Evolutionary conservation across 2,329 filamentous ascomycete genomes (phyloP), one percentile per base, ranked within the genome.

Genomic region (Pestalotiopsis sp.): DNA sequence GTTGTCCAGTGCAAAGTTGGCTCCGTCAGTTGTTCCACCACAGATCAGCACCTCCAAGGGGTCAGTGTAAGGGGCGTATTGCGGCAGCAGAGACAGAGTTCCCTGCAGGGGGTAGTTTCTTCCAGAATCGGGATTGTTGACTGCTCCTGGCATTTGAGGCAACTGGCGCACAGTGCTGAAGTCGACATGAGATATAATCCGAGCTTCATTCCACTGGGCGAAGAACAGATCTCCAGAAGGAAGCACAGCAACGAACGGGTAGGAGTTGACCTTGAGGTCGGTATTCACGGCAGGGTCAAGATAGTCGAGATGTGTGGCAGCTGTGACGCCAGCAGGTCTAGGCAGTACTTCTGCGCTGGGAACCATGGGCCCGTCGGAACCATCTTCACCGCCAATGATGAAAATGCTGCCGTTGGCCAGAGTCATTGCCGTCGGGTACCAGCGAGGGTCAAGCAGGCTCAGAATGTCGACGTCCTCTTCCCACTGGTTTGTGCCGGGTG

Each of bases 91-190:
- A 23, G 88, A 83, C 68, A 84, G 81, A 2, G 85, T 84, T 6
- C 87, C 87, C 74, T 89, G 85, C 31, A 88, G 81, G 3, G 86
- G 87, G 68, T 89, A 89, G 0, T 87, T 88, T 52, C 87, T 83
- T 12, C 87, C 87, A 63, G 81, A 84, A 1, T 77, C 76, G 45
- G 81, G 79, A 73, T 86, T 83, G 72, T 85, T 87, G 72, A 88
- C 86, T 11, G 85, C 81, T 14, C 82, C 86, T 5, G 88, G 87
- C 58, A 86, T 83, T 73, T 87, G 86, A 7, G 87, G 87, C 6
- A 90, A 79, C 6, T 78, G 78, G 71, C 80, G 82, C 55, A 79
- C 79, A 0, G 86, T 87, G 36, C 80, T 79, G 65, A 89, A 83
- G 62, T 84, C 86, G 27, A 72, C 76, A 68, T 86, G 84, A 67